phyloP scores from a whole-genome alignment of 768 basidiomycete species.

The Trametes cubensis region DNA sequence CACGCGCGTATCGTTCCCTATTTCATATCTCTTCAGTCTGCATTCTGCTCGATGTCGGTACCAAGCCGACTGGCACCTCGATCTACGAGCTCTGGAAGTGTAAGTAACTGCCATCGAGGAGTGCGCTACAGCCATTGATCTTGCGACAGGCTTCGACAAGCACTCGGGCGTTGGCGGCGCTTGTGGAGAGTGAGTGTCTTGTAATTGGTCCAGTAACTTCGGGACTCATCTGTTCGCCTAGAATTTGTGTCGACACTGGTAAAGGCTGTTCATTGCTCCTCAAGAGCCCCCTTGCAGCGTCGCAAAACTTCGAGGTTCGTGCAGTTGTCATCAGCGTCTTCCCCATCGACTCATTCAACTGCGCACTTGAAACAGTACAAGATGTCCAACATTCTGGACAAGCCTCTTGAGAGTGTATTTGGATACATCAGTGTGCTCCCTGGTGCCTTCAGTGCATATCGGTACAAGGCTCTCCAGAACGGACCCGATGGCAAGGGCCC shows the following conservation, averaged over 20 bases:
- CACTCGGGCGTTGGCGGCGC: constrained; percentile 89
- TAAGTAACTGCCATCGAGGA: constrained; percentile 20
- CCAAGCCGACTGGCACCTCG: constrained; percentile 91
- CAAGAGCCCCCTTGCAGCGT: constrained; percentile 80
- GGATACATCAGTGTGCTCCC: constrained; percentile 89
- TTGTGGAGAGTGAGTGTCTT: constrained; percentile 76
- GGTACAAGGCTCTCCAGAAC: constrained; percentile 86
- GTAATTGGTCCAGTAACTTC: background rate
- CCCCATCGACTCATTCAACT: background rate
- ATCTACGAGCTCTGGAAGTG: constrained; percentile 99
- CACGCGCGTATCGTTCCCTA: background rate
- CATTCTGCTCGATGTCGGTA: constrained; percentile 91
- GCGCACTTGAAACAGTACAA: constrained; percentile 61
- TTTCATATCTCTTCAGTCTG: constrained; percentile 57
- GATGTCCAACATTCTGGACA: constrained; percentile 95
- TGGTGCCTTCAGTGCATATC: constrained; percentile 90
- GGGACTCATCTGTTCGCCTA: constrained; percentile 28
- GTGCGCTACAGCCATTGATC: background rate
- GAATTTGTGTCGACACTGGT: constrained; percentile 83
- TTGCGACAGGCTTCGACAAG: constrained; percentile 63
- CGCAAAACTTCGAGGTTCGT: constrained; percentile 89
- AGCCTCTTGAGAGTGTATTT: constrained; percentile 91
- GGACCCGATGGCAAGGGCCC: constrained; percentile 89
- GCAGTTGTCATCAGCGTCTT: too few relatives aligned
- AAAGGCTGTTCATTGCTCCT: constrained; percentile 71